These are phyloP conservation scores for Sarocladium brachiariae DNA, from an alignment of 2,329 filamentous ascomycete genomes.

Conservation along the genomic window DNA sequence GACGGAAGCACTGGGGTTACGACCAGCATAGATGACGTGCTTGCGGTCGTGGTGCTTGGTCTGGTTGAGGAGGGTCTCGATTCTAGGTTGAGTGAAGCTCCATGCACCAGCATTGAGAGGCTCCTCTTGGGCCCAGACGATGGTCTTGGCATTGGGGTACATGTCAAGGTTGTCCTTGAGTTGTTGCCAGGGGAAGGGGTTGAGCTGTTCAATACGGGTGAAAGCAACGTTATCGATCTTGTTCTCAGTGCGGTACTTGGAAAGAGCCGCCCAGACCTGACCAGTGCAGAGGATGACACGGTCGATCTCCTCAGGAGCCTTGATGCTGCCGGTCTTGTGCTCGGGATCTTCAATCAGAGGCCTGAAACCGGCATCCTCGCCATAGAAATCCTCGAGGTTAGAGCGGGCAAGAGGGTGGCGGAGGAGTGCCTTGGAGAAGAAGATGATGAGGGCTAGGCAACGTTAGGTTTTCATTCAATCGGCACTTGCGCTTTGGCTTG, in stretches of 20 bases:
- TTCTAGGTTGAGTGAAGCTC: conserved; percentile 94
- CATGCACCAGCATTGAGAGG: conserved; percentile 95
- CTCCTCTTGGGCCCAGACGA: conserved; percentile 97
- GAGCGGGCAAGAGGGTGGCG: conserved; percentile 91
- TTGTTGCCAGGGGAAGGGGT: conserved; percentile 98
- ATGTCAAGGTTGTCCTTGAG: conserved; percentile 92
- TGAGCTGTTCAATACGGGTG: conserved; percentile 92
- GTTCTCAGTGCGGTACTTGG: conserved; percentile 85
- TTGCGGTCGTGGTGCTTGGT: conserved; percentile 89
- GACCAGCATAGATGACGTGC: conserved; percentile 95
- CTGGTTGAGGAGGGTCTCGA: conserved; percentile 92
- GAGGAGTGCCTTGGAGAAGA: conserved; percentile 97
- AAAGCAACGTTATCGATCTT: conserved; percentile 86
- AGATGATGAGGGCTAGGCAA: conserved; percentile 72
- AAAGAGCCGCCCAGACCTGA: conserved; percentile 84
- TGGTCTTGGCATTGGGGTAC: conserved; percentile 96
- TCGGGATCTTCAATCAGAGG: conserved; percentile 93
- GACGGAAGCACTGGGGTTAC: conserved; percentile 86
- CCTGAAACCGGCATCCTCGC: conserved; percentile 78
- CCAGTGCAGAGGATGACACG: conserved; percentile 92
- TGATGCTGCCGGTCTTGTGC: conserved; percentile 69
- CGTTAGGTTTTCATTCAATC: background rate
- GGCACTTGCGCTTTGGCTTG: conserved; percentile 4
- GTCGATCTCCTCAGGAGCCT: conserved; percentile 77
- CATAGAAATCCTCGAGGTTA: conserved; percentile 81